A percentile compares a stretch with the other conserved stretches of the same genome.
Evolutionary conservation across 805 yeast genomes (phyloP).

Genomic region (Vanderwaltozyma tropicalis): DNA sequence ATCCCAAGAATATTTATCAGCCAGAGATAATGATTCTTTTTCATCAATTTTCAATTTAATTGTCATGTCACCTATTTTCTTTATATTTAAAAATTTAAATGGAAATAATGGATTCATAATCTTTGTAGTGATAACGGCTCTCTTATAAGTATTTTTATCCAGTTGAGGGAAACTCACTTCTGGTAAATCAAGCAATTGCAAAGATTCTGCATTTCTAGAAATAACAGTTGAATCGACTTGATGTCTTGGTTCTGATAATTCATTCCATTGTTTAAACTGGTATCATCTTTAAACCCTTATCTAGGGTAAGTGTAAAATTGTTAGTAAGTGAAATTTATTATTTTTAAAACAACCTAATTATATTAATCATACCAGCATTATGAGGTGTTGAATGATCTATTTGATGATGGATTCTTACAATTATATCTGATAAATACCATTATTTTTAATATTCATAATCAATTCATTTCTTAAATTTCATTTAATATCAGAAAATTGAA

Average conservation of each 20-base stretch:
- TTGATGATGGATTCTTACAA: too few species aligned
- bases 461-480: too few species aligned
- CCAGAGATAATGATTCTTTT: not conserved
- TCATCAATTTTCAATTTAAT: slow-evolving; percentile 5
- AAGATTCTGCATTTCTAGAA: slow-evolving; percentile 14
- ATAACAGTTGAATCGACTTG: slow-evolving; percentile 28
- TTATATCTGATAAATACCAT: too few species aligned
- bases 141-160: slow-evolving; percentile 9
- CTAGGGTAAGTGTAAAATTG: too few species aligned
- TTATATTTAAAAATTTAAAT: slow-evolving; percentile 5
- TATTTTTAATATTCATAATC: too few species aligned
- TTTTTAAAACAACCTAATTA: too few species aligned
- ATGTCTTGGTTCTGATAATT: slow-evolving; percentile 39
- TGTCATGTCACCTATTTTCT: slow-evolving; percentile 11
- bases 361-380: too few species aligned
- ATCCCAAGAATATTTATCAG: slow-evolving; percentile 12
- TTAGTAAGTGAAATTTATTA: too few species aligned
- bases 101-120: slow-evolving; percentile 23
- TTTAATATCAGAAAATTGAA: too few species aligned
- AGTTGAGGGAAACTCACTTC: slow-evolving; percentile 15
- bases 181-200: slow-evolving; percentile 25
- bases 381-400: too few species aligned
- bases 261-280: slow-evolving; percentile 43
- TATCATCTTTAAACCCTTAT: too few species aligned
- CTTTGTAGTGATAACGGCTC: slow-evolving; percentile 17